Evolutionary conservation across 1,284 basidiomycete genomes (phyloP), one percentile per base, ranked within the genome.

Genomic region (Leccinum pallidistipes): DNA sequence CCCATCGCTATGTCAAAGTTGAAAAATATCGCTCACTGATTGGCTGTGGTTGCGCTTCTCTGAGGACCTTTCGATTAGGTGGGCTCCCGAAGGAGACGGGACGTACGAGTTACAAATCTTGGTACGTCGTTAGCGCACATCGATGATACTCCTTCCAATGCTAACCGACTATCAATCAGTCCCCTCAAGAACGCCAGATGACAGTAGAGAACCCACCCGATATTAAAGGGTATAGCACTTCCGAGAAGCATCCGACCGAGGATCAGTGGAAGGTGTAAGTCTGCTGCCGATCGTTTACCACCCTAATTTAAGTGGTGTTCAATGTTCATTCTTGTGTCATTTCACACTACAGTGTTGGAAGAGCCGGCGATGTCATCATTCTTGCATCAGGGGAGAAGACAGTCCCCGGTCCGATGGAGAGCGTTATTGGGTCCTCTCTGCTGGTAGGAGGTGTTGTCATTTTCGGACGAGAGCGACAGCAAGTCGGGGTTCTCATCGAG

Each of bases 401-500:
- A 2, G 72, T 77, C 0, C 76, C 77, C 8, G 63, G 67, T 12
- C 69, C 69, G 0, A 73, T 75, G 64, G 77, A 77, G 57, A 64
- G 60, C 2, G 11, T 73, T 5, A 70, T 65, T 1, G 59, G 38
- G 8, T 65, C 69, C 11, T 62, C 62, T 2, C 58, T 62, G 1
- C 49, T 65, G 0, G 69, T 82, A 7, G 60, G 69, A 8, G 75
- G 69, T 0, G 70, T 70, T 7, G 58, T 80, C 34, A 71, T 83
- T 66, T 83, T 81, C 24, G 80, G 82, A 18, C 66, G 75, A 1
- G 75, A 69, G 12, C 75, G 71, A 11, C 69, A 74, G 24, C 76
- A 79, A 60, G 68, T 75, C 6, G 81, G 81, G 1, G 63, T 80
- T 29, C 68, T 82, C 49, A 65, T 83, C 52, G 78, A 82, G 55